Evolutionary conservation across 345 rosid species (phyloP).

Genomic region (Physaria fendleri): DNA sequence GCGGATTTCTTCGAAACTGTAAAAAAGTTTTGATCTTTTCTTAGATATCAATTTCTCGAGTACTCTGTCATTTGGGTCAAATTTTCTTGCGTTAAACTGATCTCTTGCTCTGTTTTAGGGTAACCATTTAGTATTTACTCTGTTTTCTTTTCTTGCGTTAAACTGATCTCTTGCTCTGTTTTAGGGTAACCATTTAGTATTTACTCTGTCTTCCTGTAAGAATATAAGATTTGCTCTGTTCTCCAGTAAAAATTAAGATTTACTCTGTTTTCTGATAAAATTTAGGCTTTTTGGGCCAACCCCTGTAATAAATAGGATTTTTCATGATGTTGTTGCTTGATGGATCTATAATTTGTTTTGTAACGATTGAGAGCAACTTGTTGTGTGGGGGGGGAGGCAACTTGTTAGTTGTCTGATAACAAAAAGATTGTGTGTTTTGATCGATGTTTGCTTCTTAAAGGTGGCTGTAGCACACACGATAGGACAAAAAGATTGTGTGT

Average conservation of each 20-base stretch:
- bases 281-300: neutral
- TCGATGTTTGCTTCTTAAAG: conserved; percentile 28
- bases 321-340: neutral
- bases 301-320: neutral
- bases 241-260: neutral
- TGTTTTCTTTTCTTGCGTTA: neutral
- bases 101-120: neutral
- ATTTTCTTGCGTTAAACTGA: too few relatives aligned
- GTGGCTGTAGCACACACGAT: conserved; percentile 95
- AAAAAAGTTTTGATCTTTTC: neutral
- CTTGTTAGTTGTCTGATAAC: neutral
- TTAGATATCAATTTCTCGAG: neutral
- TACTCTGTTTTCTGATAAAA: neutral
- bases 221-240: neutral
- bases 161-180: neutral
- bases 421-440: neutral
- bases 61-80: neutral
- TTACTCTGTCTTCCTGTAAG: neutral
- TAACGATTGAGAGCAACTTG: neutral
- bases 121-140: neutral
- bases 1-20: neutral
- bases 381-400: neutral
- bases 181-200: neutral
- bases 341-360: neutral
- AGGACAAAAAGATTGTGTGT: conserved; percentile 53